Base-by-base conservation (phyloP, 768 basidiomycete species). In the Suillus ampliporus region DNA sequence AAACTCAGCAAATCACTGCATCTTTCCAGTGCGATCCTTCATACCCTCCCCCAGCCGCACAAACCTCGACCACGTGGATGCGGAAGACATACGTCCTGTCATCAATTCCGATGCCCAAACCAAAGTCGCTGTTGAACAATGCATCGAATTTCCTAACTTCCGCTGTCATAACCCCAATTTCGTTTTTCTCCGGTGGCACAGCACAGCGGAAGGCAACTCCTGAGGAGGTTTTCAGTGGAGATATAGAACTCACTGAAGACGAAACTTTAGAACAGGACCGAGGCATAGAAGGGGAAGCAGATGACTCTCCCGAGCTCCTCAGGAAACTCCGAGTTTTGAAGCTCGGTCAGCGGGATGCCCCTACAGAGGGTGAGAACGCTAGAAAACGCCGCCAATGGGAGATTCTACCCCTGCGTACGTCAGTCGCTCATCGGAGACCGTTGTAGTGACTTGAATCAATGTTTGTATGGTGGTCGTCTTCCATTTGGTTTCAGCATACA, bases 211-310 rank as follows among this genome's bases (percentile, higher is more conserved):
- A 80, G 54, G 79, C 85, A 31, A 88, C 82, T 8, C 88, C 89
- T 2, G 89, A 91, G 54, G 84, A 89, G 38, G 88, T 92, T 35
- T 87, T 86, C 68, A 78, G 80, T 62, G 84, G 83, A 38, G 83
- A 84, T 64, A 89, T 92, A 61, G 92, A 94, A 67, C 70, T 95
- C 64, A 76, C 81, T 48, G 92, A 94, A 69, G 86, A 92, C 61
- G 92, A 95, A 66, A 82, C 93, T 19, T 71, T 92, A 58, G 92
- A 94, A 63, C 86, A 89, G 66, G 92, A 95, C 57, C 82, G 88
- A 26, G 87, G 86, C 7, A 90, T 91, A 73, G 92, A 92, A 61
- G 88, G 84, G 3, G 91, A 92, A 72, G 84, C 88, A 15, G 92
- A 95, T 69, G 89, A 94, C 70, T 88, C 89, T 15, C 78, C 78